These are phyloP conservation scores for Solanum appendiculatum DNA, from an alignment of 257 asterid species.

Conservation along the genomic window DNA sequence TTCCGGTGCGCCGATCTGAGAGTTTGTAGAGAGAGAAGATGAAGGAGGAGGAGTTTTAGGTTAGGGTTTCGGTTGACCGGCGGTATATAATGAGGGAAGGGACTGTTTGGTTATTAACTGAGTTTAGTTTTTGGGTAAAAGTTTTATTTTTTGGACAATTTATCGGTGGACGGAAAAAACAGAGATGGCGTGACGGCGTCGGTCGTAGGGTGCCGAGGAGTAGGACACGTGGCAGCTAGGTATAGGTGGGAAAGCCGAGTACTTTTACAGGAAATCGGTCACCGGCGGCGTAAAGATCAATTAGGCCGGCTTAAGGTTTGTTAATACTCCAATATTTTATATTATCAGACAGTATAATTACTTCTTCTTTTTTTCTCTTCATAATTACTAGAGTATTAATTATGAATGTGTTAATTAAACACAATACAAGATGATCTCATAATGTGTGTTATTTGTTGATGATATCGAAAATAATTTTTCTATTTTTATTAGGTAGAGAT, in stretches of 20 bases:
- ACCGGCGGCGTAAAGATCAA: slow-evolving; percentile 13
- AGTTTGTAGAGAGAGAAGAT: neutral
- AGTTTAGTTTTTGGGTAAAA: neutral
- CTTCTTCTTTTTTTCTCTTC: neutral
- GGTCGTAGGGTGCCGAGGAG: neutral
- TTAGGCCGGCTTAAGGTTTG: neutral
- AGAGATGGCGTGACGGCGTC: slow-evolving; percentile 18
- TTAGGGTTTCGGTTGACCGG: slow-evolving; percentile 23
- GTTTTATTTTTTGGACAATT: neutral
- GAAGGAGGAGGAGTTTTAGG: neutral
- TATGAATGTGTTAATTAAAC: neutral
- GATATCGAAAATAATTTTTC: neutral
- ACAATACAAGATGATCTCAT: no score
- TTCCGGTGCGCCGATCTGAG: slow-evolving; percentile 4
- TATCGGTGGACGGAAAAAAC: slow-evolving; percentile 23
- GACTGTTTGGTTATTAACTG: neutral
- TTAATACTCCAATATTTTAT: neutral
- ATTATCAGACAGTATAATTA: neutral
- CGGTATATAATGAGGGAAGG: slow-evolving; percentile 7
- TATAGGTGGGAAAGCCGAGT: neutral
- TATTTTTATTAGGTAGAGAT: no score
- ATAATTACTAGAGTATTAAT: neutral
- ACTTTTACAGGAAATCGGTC: slow-evolving; percentile 5
- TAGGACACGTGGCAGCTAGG: slow-evolving; percentile 15
- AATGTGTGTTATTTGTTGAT: neutral